phyloP scores from a whole-genome alignment of 352 stramenopile species.

The Phytophthora hibernalis region DNA sequence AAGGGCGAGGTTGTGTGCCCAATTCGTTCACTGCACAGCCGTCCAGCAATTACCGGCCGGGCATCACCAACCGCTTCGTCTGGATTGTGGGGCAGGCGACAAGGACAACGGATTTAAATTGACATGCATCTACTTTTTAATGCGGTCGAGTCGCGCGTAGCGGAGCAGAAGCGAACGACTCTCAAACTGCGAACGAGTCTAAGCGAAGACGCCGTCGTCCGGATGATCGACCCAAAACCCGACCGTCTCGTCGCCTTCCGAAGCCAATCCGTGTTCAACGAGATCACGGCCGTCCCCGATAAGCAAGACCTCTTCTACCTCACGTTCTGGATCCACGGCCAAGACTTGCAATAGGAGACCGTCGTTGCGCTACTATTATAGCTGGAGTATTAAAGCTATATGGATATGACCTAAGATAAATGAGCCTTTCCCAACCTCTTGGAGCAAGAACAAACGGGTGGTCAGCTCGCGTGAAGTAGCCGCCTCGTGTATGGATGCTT shows the following conservation, averaged over 20 bases:
- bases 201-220: conserved; percentile 35
- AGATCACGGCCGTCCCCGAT: conserved; percentile 54
- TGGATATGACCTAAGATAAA: not conserved
- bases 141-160: conserved; percentile 8
- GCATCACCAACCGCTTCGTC: conserved; percentile 58
- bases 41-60: conserved; percentile 54
- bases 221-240: conserved; percentile 36
- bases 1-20: conserved; percentile 59
- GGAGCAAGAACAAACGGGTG: too few species aligned
- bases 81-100: conserved; percentile 73
- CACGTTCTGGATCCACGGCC: conserved; percentile 88
- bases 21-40: conserved; percentile 72
- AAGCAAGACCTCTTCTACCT: conserved; percentile 61
- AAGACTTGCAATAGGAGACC: conserved; percentile 36
- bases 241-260: conserved; percentile 78
- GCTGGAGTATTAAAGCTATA: not conserved
- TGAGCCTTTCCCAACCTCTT: not conserved
- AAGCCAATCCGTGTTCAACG: conserved; percentile 74
- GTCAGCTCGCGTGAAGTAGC: too few species aligned
- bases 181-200: conserved; percentile 49
- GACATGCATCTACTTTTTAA: conserved; percentile 82
- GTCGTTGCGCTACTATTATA: too few species aligned
- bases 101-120: conserved; percentile 85
- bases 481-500: too few species aligned
- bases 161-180: conserved; percentile 19